Base-by-base conservation (phyloP, 352 stramenopile species). In the Peronospora destructor region DNA sequence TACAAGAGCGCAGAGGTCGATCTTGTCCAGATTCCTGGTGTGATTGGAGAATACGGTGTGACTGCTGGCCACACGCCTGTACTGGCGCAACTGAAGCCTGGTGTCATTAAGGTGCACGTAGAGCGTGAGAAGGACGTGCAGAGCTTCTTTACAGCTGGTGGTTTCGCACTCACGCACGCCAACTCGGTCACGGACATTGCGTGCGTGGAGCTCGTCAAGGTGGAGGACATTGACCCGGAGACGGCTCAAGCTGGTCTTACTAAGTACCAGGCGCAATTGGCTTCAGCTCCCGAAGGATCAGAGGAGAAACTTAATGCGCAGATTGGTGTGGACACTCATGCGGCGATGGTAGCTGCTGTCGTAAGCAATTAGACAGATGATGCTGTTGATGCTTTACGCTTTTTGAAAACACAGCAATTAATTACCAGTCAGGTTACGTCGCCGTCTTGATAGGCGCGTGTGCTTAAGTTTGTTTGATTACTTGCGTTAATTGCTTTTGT, bases 81-180 rank as follows among this genome's bases (percentile, higher is more conserved):
- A 56, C 90, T 99, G 36, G 84, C 93, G 39, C 92, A 98, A 69
- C 79, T 99, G 54, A 98, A 98, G 82, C 91, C 96, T 12, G 96
- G 96, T 47, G 84, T 98, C 40, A 88, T 92, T 58, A 86, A 87
- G 62, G 81, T 92, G 39, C 81, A 92, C 68, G 66, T 88, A 30
- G 73, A 88, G 56, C 73, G 78, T 46, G 81, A 90, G 60, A 84
- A 84, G 67, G 76, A 90, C 41, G 70, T 92, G 30, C 92, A 98
- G 71, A 97, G 95, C 68, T 99, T 97, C 76, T 99, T 99, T 79
- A 96, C 98, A 49, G 79, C 91, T 29, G 95, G 94, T 56, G 96
- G 96, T 59, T 98, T 98, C 60, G 91, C 96, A 32, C 72, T 98
- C 54, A 98, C 94, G 45, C 94, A 98, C 73, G 83, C 84, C 45